Base-by-base conservation (phyloP, 2,329 filamentous ascomycete genomes). In the Juglanconis juglandina region DNA sequence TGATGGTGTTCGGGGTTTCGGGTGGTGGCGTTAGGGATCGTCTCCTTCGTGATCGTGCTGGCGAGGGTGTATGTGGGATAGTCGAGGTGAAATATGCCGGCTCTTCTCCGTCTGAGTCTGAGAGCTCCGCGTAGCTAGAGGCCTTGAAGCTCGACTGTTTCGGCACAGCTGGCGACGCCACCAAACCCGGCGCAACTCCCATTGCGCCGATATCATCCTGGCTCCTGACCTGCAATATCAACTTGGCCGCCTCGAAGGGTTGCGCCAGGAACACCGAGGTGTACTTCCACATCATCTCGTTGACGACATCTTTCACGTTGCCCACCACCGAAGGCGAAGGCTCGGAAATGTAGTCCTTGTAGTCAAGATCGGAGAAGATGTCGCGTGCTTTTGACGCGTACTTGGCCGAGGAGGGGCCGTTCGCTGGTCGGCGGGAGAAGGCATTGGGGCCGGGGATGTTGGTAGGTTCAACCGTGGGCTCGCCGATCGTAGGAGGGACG, bases 201-300 rank as follows among this genome's bases (percentile, higher is more conserved):
- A 76, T 60, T 1, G 70, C 70, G 51, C 77, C 78, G 41, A 76
- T 67, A 56, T 79, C 79, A 66, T 83, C 82, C 68, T 87, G 84
- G 64, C 74, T 76, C 65, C 82, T 86, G 55, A 92, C 86, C 76
- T 99, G 95, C 67, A 99, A 77, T 59, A 98, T 85, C 13, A 89
- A 95, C 82, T 97, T 98, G 70, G 94, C 92, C 60, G 97, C 93
- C 79, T 98, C 95, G 73, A 99, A 98, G 13, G 95, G 95, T 76
- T 99, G 95, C 57, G 92, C 90, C 72, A 96, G 87, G 69, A 98
- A 75, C 32, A 96, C 88, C 60, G 89, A 92, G 13, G 88, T 89
- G 77, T 99, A 99, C 72, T 95, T 94, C 87, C 93, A 96, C 73
- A 96, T 72, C 65, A 95, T 85, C 72, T 93, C 88, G 71, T 98